Evolutionary conservation across 805 yeast genomes (phyloP), one percentile per base, ranked within the genome.

Genomic region (Sugiyamaella floridensis): DNA sequence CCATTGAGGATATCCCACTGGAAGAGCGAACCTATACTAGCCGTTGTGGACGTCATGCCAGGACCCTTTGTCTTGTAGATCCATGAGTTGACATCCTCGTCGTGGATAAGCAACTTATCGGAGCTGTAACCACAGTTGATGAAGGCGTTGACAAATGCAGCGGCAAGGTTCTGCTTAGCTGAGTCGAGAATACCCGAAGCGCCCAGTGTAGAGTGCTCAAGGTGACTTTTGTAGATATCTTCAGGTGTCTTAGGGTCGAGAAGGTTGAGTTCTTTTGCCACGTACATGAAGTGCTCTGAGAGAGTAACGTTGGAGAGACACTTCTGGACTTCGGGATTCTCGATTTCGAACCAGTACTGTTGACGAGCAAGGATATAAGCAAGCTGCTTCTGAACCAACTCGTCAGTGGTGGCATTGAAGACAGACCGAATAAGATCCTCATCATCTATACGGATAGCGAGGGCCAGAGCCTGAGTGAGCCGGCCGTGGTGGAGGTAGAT

Each of bases 1-100:
- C 97, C 98, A 60, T 86, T 92, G 62, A 82, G 80, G 52, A 80
- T 77, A 70, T 92, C 86, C 99, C 99, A 93, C 65, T 88, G 89
- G 66, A 83, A 83, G 57, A 93, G 78, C 5, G 95, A 77, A 52
- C 98, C 99, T 51, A 92, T 77, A 48, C 93, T 83, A 2, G 98
- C 97, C 19, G 96, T 87, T 1, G 97, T 82, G 8, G 96, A 85
- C 8, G 83, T 71, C 95, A 89, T 89, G 56, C 98, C 97, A 50
- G 81, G 80, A 46, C 89, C 96, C 67, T 88, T 88, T 2, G 97
- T 90, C 68, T 86, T 87, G 72, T 86, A 92, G 52, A 92, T 86
- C 95, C 97, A 92, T 11, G 85, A 77, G 52, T 76, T 76, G 56
- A 80, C 77, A 56, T 86, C 92, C 59, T 84, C 88, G 44, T 85